Percentiles rank a stretch among this genome's conserved stretches.
Evolutionary conservation across 352 stramenopile species (phyloP).

Genomic region (Pythium myriotylum): DNA sequence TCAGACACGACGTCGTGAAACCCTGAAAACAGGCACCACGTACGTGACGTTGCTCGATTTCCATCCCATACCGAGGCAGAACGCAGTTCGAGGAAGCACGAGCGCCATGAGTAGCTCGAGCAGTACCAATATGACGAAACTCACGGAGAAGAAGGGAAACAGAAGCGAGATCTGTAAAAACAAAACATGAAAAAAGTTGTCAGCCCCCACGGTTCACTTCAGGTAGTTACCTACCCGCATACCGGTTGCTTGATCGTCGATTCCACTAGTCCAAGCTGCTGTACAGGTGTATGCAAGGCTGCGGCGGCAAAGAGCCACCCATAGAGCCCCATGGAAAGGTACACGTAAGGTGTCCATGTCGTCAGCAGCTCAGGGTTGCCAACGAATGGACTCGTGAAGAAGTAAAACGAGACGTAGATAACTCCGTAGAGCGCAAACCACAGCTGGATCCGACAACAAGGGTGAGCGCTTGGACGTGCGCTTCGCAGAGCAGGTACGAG

Average conservation of each 20-base stretch:
- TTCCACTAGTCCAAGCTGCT: slow-evolving; percentile 70
- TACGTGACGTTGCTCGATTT: slow-evolving; percentile 74
- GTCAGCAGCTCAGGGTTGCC: slow-evolving; percentile 83
- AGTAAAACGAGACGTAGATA: slow-evolving; percentile 87
- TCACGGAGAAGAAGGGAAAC: slow-evolving; percentile 86
- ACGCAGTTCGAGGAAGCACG: slow-evolving; percentile 57
- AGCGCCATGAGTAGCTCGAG: slow-evolving; percentile 75
- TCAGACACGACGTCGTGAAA: no score
- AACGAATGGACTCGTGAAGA: slow-evolving; percentile 89
- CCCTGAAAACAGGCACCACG: no score
- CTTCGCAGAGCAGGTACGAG: no score
- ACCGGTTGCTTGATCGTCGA: slow-evolving; percentile 87
- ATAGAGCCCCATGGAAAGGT: slow-evolving; percentile 87
- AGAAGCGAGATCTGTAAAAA: slow-evolving; percentile 74
- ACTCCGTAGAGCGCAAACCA: slow-evolving; percentile 84
- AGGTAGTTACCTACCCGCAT: slow-evolving; percentile 4
- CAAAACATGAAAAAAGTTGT: neutral
- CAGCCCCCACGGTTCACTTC: neutral
- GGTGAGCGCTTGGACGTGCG: neutral
- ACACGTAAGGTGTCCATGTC: slow-evolving; percentile 88
- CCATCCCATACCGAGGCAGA: slow-evolving; percentile 59
- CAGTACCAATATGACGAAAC: slow-evolving; percentile 72
- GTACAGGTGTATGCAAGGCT: slow-evolving; percentile 72
- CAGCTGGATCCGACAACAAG: slow-evolving; percentile 35
- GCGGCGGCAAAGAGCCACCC: slow-evolving; percentile 81